Evolutionary conservation across 75 land plant species (phyloP), one percentile per base, ranked within the genome.

Genomic region (Picea sitchensis): DNA sequence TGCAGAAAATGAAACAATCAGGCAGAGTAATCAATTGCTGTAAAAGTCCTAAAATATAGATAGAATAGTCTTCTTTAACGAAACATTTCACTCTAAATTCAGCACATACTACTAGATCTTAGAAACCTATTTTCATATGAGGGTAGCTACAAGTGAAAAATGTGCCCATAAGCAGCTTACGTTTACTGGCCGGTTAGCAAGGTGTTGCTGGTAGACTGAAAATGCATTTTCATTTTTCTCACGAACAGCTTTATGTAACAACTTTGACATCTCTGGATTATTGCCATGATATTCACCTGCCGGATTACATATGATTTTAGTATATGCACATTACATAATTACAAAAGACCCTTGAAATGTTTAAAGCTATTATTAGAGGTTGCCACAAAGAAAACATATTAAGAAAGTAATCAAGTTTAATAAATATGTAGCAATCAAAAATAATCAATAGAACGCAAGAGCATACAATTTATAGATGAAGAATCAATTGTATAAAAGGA

Each of bases 241-340:
- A 36, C 99, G 91, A 71, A 97, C 98, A 63, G 99, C 99, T 86
- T 97, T 97, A 61, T 97, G 99, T 14, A 97, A 92, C 65, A 97
- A 82, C 62, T 97, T 97, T 61, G 99, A 95, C 99, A 97, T 97
- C 80, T 97, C 98, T 17, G 99, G 99, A 74, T 97, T 97, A 82
- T 97, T 97, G 47, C 98, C 93, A 84, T 97, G 99, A 82, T 97
- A 97, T 76, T 97, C 99, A 12, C 98, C 99, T 97, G 83, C 54
- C 31, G 38, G 60, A 59, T 67, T 17, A 60, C 71, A 78, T 41
- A 7, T 64, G 21, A 62, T 21, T 57, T 36, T 11, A 68, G 41
- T 18, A 79, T 80, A 23, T 5, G 14, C 51, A 23, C 3, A 18
- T 41, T 51, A 51, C 56, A 51, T 9, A 51, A 17, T 68, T 54